These are phyloP conservation scores for Akebia trifoliata DNA, from an alignment of 164 flowering plant species.

Conservation along the genomic window DNA sequence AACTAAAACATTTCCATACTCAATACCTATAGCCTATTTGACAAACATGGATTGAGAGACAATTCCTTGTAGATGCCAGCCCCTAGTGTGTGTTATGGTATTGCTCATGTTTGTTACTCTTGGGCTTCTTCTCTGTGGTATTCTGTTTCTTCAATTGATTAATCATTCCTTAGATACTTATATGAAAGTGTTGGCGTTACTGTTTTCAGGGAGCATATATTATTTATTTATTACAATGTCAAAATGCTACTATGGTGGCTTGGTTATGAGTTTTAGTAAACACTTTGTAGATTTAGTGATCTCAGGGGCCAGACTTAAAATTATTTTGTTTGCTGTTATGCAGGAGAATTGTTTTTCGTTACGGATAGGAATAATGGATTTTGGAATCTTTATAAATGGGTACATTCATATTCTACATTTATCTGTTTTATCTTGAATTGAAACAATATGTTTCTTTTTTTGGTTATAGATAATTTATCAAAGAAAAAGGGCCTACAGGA, in stretches of 20 bases:
- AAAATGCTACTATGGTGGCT: not conserved
- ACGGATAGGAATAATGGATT: slow-evolving; percentile 81
- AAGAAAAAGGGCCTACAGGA: too few relatives aligned
- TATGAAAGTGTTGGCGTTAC: not conserved
- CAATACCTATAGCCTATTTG: too few relatives aligned
- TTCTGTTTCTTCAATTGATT: too few relatives aligned
- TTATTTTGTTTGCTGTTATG: slow-evolving; percentile 20
- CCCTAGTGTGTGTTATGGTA: too few relatives aligned
- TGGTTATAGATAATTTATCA: too few relatives aligned
- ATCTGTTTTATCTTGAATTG: not conserved
- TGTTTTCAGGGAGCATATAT: not conserved
- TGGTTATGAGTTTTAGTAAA: not conserved
- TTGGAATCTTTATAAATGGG: slow-evolving; percentile 97
- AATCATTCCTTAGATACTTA: not conserved
- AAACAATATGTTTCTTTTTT: too few relatives aligned
- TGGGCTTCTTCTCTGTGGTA: too few relatives aligned
- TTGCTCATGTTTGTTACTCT: too few relatives aligned
- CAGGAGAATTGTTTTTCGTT: slow-evolving; percentile 85
- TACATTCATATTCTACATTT: slow-evolving; percentile 18
- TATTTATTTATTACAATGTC: not conserved
- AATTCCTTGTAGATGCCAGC: too few relatives aligned
- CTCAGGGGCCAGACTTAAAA: not conserved
- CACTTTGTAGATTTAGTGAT: not conserved
- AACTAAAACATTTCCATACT: too few relatives aligned
- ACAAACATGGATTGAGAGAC: too few relatives aligned